phyloP scores from a whole-genome alignment of 306 rosid species.

The Benincasa hispida region DNA sequence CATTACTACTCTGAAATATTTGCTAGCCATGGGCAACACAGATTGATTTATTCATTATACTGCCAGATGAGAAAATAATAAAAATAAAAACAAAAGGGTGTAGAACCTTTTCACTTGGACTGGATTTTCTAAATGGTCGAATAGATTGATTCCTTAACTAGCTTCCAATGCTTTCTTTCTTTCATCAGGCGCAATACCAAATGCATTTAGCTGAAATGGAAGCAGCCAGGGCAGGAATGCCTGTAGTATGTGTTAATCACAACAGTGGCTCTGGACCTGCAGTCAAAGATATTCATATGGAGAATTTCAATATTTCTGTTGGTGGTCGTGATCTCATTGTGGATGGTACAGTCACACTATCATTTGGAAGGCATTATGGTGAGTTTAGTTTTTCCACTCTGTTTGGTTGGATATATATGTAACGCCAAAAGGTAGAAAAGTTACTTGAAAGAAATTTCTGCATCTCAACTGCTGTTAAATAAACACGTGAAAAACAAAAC shows the following conservation, averaged over 20 bases:
- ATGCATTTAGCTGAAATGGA: constrained; percentile 91
- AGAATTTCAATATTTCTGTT: constrained; percentile 74
- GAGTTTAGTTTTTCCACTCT: constrained; percentile 9
- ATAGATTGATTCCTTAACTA: background rate
- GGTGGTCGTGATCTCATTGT: constrained; percentile 98
- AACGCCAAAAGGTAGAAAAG: background rate
- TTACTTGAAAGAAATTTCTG: background rate
- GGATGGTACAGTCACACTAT: constrained; percentile 77
- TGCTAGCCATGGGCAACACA: background rate
- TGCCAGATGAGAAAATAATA: background rate
- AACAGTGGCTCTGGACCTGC: constrained; percentile 46
- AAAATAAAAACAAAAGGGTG: background rate
- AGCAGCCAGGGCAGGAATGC: constrained; percentile 93
- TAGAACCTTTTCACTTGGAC: background rate
- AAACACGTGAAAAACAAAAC: background rate
- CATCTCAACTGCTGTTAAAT: background rate
- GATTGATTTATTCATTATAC: background rate
- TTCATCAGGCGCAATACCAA: constrained; percentile 58
- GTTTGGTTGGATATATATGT: background rate
- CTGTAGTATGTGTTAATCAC: constrained; percentile 63
- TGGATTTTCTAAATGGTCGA: background rate
- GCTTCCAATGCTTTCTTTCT: constrained; percentile 1
- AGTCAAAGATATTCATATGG: constrained; percentile 91
- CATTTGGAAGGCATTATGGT: constrained; percentile 96
- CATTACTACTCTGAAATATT: background rate